Evolutionary conservation across 2,329 filamentous ascomycete species (phyloP), one percentile per base, ranked within the genome.

Genomic region (Trichoderma sp.): DNA sequence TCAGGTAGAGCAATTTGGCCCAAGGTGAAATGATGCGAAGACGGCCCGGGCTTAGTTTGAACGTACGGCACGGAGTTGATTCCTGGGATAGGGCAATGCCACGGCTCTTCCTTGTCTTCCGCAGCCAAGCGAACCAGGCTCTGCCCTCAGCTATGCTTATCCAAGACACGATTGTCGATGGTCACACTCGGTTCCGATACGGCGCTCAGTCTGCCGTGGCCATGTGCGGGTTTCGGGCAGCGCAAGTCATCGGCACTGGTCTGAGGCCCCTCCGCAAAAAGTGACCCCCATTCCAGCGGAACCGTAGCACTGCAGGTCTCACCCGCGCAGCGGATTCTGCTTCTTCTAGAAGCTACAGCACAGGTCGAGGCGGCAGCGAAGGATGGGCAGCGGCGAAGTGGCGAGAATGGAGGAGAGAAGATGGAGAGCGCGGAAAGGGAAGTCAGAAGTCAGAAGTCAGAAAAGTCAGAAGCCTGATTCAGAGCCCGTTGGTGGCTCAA

Each of bases 241-340:
- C 42, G 56, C 37, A 39, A 42, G 56, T 27, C 37, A 42, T 45
- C 56, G 59, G 59, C 42, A 63, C 32, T 56, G 35, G 37, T n/a
- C 22, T 10, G 13, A 64, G 22, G 32, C 50, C 50, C 35, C 61
- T 64, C 61, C 61, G 61, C 32, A 63, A 19, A 39, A 50, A 48
- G 32, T 32, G 61, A 64, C 48, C 61, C 35, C 61, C 35, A 45
- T 45, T 39, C 25, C 35, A 54, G 59, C 61, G 50, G 61, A 54
- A 56, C 34, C 35, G 61, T 54, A n/a, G 50, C 50, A 64, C 35
- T 64, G 61, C 61, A 56, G 56, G 61, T 56, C 39, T 64, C 50
- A 56, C 61, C 42, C 48, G 50, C 61, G 39, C 48, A 34, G 27
- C 27, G 19, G n/a, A 12, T 34, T 64, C 22, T 37, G 17, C 32